Evolutionary conservation across 495 filamentous ascomycete species (phyloP), one percentile per base, ranked within the genome.

Genomic region (Xylaria bambusicola): DNA sequence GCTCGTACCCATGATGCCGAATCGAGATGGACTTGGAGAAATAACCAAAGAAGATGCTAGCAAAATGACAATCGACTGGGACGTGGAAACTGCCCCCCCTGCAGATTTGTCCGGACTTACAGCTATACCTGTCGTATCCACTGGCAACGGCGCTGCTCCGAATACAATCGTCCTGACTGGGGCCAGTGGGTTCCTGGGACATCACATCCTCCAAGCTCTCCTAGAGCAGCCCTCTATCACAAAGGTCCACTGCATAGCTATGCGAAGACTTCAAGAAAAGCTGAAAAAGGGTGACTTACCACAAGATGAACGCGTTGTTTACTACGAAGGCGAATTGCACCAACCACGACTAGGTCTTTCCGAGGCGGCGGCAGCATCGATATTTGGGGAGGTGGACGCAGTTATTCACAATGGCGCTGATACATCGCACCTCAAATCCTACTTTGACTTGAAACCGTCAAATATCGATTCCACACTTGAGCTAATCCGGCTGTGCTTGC

Each of bases 361-460:
- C 0, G 58, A 67, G 0, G 12, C 35, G 0, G 70, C 75, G 0
- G 61, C 59, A 10, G 10, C 9, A 0, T 47, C 31, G 0, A 62
- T 86, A 1, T 75, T 70, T 21, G 13, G 13, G 2, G 41, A 51
- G 2, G 75, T 71, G 0, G 73, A 84, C 42, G 61, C 59, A 10
- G 66, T 85, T 21, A 74, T 86, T 31, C 83, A 86, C 46, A 67
- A 67, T 40, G 70, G 58, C 29, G 52, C 70, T 12, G 68, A 69
- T 35, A 59, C 53, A 0, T 69, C 66, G 12, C 62, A 63, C 26
- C 48, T 71, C 21, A 72, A 71, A 31, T 35, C 10, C 7, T 72
- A 69, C 41, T 12, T 20, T 0, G 41, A 46, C 23, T 35, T 69
- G 5, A 52, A 46, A 9, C 10, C 33, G 6, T 27, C 70, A 4